phyloP scores from a whole-genome alignment of 768 basidiomycete genomes.

The Daedalea quercina region DNA sequence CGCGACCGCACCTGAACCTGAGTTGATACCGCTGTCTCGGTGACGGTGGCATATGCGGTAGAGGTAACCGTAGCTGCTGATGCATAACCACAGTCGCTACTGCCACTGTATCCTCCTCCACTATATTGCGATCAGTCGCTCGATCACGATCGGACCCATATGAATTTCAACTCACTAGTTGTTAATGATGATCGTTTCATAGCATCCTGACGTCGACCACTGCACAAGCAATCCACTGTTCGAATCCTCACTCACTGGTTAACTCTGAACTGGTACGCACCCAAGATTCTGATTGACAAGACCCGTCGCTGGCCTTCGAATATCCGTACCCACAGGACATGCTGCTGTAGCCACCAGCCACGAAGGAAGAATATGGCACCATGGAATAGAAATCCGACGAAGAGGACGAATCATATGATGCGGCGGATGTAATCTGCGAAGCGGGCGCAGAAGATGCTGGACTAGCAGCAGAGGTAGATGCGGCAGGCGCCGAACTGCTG shows the following conservation, averaged over 20 bases:
- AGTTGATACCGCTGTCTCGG: constrained; percentile 1
- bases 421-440: constrained; percentile 16
- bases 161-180: constrained; percentile 14
- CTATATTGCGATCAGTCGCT: neutral
- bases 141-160: neutral
- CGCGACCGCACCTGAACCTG: constrained; percentile 13
- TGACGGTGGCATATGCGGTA: constrained; percentile 1
- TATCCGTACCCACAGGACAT: constrained; percentile 71
- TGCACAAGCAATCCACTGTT: constrained; percentile 4
- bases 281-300: constrained; percentile 52
- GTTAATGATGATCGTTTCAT: constrained; percentile 58
- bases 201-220: constrained; percentile 43
- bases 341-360: constrained; percentile 56
- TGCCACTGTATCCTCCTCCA: constrained; percentile 3
- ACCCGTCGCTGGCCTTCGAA: constrained; percentile 46
- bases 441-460: constrained; percentile 13
- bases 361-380: constrained; percentile 58
- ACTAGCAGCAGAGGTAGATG: constrained; percentile 26
- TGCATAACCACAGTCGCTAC: constrained; percentile 12
- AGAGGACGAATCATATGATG: constrained; percentile 5
- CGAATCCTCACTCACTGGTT: neutral
- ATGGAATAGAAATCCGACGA: constrained; percentile 27
- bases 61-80: neutral
- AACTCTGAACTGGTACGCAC: constrained; percentile 29
- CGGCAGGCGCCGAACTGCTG: constrained; percentile 24